A percentile compares a stretch with the other conserved stretches of the same genome.
Conservation (phyloP, 2,329 filamentous ascomycete species). For the Fusarium dimerum region DNA sequence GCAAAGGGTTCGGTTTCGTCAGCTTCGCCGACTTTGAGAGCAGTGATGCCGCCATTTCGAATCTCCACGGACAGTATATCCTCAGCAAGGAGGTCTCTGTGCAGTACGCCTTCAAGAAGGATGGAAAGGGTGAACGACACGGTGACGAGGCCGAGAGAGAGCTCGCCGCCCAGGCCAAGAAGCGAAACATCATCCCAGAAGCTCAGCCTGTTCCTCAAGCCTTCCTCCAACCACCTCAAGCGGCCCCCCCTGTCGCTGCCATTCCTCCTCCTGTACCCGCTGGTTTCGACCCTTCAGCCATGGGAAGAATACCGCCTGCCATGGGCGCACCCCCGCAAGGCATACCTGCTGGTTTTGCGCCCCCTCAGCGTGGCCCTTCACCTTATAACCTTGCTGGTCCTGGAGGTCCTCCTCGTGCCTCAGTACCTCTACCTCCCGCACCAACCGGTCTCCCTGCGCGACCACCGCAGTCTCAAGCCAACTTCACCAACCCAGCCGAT, state of each 20-base stretch:
- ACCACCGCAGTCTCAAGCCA: slow-evolving; percentile 48
- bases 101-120: slow-evolving; percentile 99
- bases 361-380: slow-evolving; percentile 36
- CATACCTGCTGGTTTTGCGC: slow-evolving; percentile 41
- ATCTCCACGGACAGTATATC: slow-evolving; percentile 94
- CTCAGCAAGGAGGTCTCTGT: slow-evolving; percentile 97
- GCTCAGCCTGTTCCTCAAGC: slow-evolving; percentile 74
- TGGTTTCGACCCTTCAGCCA: slow-evolving; percentile 39
- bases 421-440: slow-evolving; percentile 46
- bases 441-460: slow-evolving; percentile 53
- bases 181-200: slow-evolving; percentile 87
- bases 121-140: slow-evolving; percentile 94
- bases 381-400: slow-evolving; percentile 33
- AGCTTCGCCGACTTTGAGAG: slow-evolving; percentile 92
- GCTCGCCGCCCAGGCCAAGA: slow-evolving; percentile 88
- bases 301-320: slow-evolving; percentile 27
- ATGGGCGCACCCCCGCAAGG: slow-evolving; percentile 35
- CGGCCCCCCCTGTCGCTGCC: slow-evolving; percentile 26
- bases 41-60: slow-evolving; percentile 85
- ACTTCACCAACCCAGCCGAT: slow-evolving; percentile 49
- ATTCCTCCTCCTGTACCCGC: slow-evolving; percentile 27
- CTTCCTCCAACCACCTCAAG: slow-evolving; percentile 52
- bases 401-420: slow-evolving; percentile 29
- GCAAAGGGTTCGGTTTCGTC: slow-evolving; percentile 96
- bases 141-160: slow-evolving; percentile 92